Base-by-base conservation (phyloP, 116 monocot species). In the Posidonia oceanica region DNA sequence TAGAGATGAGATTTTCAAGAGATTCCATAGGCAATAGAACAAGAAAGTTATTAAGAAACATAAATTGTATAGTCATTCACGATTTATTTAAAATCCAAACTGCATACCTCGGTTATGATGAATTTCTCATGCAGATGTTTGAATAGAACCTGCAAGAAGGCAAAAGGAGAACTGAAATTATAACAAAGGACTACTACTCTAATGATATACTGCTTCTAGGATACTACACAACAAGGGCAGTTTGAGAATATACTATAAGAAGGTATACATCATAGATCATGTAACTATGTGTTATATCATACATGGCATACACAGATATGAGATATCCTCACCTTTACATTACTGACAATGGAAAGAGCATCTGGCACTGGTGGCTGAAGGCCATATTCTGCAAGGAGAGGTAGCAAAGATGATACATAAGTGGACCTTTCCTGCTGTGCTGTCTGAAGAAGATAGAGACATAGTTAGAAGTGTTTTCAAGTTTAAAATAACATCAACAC, bases 61-160 rank as follows among this genome's bases (percentile, higher is more conserved):
- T 53, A 18, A 52, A 13, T 14, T 2, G 5, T 54, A 14, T 44
- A 12, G 13, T 11, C 48, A 68, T 68, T 36, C 36, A 51, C 41
- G 3, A 15, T 36, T 16, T 68, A 20, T 16, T 39, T 68, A 20
- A 11, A 54, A 36, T 36, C 22, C 23, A 54, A 6, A 52, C 14
- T 54, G 12, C 51, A 69, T 81, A 97, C 97, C 97, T 97, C 90
- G 36, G 82, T 78, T 66, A 84, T 76, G 16, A 85, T 79, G 17
- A 97, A 87, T 63, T 81, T 92, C 77, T 89, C 92, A 48, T 97
- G 97, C 64, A 97, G 69, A 85, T 97, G 93, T 70, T 75, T 83
- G 64, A 92, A 92, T 71, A 97, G 68, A 82, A 87, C 75, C 97
- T 97, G 80, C 67, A 91, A 57, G 17, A 63, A 69, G 7, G 53